phyloP scores from a whole-genome alignment of 768 basidiomycete species.

The Kockovaella imperatae region DNA sequence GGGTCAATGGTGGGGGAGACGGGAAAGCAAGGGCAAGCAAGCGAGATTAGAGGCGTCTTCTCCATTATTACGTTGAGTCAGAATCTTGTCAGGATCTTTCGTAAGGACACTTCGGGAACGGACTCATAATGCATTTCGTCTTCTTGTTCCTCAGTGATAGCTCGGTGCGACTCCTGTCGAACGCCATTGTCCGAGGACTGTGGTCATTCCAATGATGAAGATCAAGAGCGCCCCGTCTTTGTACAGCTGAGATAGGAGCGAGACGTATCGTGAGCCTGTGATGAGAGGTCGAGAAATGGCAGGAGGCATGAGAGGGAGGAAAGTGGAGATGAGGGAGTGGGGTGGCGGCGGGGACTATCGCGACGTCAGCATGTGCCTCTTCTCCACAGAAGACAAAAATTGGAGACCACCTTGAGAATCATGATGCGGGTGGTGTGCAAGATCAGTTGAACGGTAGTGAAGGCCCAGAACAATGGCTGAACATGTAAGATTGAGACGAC shows the following conservation, averaged over 20 bases:
- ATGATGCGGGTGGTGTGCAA: slow-evolving; percentile 43
- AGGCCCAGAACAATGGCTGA: slow-evolving; percentile 46
- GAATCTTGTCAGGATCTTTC: too few species aligned
- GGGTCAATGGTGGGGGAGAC: neutral
- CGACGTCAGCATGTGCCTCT: slow-evolving; percentile 7
- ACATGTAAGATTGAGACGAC: neutral
- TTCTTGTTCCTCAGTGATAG: too few species aligned
- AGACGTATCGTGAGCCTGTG: slow-evolving; percentile 38
- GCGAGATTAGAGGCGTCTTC: too few species aligned
- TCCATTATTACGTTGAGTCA: too few species aligned
- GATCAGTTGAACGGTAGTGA: slow-evolving; percentile 41
- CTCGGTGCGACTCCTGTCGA: too few species aligned
- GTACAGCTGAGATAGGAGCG: slow-evolving; percentile 33
- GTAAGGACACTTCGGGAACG: too few species aligned
- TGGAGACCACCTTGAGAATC: slow-evolving; percentile 34
- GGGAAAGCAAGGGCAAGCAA: too few species aligned
- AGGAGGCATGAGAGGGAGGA: slow-evolving; percentile 44
- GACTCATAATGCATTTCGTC: too few species aligned
- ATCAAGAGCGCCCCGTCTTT: slow-evolving; percentile 43
- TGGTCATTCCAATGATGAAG: slow-evolving; percentile 30
- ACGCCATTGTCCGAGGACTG: slow-evolving; percentile 11
- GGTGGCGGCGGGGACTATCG: slow-evolving; percentile 40
- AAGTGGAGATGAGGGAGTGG: slow-evolving; percentile 38
- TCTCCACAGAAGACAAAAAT: too few species aligned
- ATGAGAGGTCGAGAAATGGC: slow-evolving; percentile 35